These are phyloP conservation scores for Panicum hallii DNA, from an alignment of 202 grass and related monocot genomes.

Conservation along the genomic window DNA sequence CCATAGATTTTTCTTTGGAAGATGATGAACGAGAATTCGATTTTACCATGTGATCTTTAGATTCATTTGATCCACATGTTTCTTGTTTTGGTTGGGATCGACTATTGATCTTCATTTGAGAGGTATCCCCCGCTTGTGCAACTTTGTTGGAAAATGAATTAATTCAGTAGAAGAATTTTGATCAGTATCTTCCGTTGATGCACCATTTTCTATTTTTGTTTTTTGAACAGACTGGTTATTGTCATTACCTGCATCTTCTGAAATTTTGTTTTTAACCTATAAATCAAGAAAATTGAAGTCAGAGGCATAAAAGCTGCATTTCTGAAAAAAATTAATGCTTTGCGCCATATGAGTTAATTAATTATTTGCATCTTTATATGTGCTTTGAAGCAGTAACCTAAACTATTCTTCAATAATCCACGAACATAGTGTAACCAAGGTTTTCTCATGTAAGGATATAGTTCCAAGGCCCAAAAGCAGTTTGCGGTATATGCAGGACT, in stretches of 20 bases:
- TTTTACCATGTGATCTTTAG: conserved; percentile 46
- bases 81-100: conserved; percentile 25
- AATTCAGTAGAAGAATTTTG: conserved; percentile 39
- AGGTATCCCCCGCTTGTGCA: conserved; percentile 29
- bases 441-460: conserved; percentile 31
- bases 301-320: conserved; percentile 21
- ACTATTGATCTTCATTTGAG: conserved; percentile 29
- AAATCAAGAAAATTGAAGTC: conserved; percentile 38
- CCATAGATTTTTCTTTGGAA: conserved; percentile 57
- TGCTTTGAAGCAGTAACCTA: conserved; percentile 1
- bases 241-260: conserved; percentile 41
- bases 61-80: conserved; percentile 49
- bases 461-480: conserved; percentile 7
- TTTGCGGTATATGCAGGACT: background rate
- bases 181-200: conserved; percentile 42
- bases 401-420: conserved; percentile 8
- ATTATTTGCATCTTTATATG: conserved; percentile 30
- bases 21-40: conserved; percentile 57
- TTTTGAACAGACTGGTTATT: conserved; percentile 50
- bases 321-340: conserved; percentile 30
- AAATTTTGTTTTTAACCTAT: conserved; percentile 19
- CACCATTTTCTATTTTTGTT: conserved; percentile 46
- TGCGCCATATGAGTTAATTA: conserved; percentile 1
- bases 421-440: conserved; percentile 22
- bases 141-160: conserved; percentile 15